A percentile compares a stretch with the other conserved stretches of the same genome.
Conservation (phyloP, 2,329 filamentous ascomycete genomes). For the Stagonosporopsis cucurbitacearum region DNA sequence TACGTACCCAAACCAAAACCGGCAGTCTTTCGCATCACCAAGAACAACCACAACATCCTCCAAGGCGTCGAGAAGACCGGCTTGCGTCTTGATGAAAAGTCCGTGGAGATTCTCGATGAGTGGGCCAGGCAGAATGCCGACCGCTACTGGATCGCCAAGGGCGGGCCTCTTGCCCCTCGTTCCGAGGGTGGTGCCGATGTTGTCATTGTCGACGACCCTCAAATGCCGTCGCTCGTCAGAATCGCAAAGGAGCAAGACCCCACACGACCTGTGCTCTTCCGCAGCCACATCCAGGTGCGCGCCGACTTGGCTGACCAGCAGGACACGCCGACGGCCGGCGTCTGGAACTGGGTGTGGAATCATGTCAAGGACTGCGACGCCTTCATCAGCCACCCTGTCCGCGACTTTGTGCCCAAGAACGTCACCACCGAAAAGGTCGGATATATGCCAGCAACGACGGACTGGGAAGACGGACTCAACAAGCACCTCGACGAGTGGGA, state of each 20-base stretch:
- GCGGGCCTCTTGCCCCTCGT: conserved; percentile 69
- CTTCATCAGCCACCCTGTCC: conserved; percentile 83
- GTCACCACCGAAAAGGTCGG: conserved; percentile 72
- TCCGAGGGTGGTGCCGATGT: conserved; percentile 77
- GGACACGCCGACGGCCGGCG: conserved; percentile 72
- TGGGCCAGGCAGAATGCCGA: conserved; percentile 78
- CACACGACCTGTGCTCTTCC: conserved; percentile 77
- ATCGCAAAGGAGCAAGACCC: conserved; percentile 75
- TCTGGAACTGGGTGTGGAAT: conserved; percentile 78
- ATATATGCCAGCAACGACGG: conserved; percentile 80
- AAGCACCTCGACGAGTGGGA: conserved; percentile 76
- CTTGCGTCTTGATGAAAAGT: conserved; percentile 67
- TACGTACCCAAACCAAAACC: conserved; percentile 80
- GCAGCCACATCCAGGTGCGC: conserved; percentile 83
- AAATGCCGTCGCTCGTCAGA: conserved; percentile 81
- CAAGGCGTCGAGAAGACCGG: conserved; percentile 73
- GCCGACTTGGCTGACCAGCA: conserved; percentile 71
- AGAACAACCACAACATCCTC: conserved; percentile 87
- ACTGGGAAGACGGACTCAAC: conserved; percentile 85
- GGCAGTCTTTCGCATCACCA: conserved; percentile 81
- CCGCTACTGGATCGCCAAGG: conserved; percentile 73
- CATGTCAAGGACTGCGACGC: conserved; percentile 74
- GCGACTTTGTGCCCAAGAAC: conserved; percentile 72
- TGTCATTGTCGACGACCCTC: conserved; percentile 80
- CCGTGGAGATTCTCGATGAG: conserved; percentile 67